Evolutionary conservation across 495 filamentous ascomycete genomes (phyloP).

Genomic region (Elasticomyces elasticus): DNA sequence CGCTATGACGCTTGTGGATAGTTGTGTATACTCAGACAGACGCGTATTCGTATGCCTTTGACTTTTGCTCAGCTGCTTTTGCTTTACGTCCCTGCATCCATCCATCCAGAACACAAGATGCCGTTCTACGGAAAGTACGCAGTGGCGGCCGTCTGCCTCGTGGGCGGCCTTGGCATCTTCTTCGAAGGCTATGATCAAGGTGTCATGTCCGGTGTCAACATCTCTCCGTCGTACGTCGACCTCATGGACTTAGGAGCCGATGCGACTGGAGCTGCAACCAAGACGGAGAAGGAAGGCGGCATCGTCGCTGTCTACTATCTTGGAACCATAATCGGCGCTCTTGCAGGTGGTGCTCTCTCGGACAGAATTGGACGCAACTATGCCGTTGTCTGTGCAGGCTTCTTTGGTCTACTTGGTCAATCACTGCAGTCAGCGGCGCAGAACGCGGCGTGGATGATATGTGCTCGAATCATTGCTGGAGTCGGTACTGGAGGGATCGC

Average conservation of each 20-base stretch:
- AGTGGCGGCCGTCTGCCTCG: background rate
- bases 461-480: constrained; percentile 47
- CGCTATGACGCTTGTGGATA: too few relatives aligned
- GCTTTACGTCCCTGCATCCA: too few relatives aligned
- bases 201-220: constrained; percentile 44
- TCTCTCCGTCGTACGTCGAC: constrained; percentile 34
- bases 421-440: constrained; percentile 37
- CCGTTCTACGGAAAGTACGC: background rate
- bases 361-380: constrained; percentile 10
- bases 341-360: constrained; percentile 5
- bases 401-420: constrained; percentile 3
- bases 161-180: constrained; percentile 37
- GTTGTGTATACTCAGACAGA: too few relatives aligned
- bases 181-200: constrained; percentile 48
- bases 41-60: too few relatives aligned
- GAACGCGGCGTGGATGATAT: constrained; percentile 59
- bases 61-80: too few relatives aligned
- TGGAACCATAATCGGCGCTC: constrained; percentile 51
- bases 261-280: constrained; percentile 42
- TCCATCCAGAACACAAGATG: background rate
- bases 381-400: constrained; percentile 10
- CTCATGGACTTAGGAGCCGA: constrained; percentile 30
- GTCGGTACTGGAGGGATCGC: constrained; percentile 60
- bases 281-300: constrained; percentile 54
- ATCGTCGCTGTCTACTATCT: constrained; percentile 63